These are phyloP conservation scores for Dicorynia guianensis DNA, from an alignment of 306 rosid genomes.

Conservation along the genomic window DNA sequence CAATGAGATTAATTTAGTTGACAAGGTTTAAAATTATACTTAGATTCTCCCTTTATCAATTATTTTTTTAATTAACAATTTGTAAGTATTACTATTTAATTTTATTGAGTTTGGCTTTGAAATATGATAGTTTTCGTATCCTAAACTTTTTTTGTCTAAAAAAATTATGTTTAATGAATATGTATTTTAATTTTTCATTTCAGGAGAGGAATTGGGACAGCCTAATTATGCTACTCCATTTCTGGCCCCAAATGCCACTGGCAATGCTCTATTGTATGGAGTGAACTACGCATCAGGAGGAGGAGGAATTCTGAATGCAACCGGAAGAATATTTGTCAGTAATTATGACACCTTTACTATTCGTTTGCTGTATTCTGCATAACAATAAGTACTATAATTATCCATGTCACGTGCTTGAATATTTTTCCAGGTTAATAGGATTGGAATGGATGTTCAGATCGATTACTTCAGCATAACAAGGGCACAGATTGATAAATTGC, in stretches of 20 bases:
- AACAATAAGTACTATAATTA: neutral
- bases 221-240: conserved; percentile 78
- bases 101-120: too few species aligned
- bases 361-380: neutral
- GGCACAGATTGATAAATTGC: conserved; percentile 65
- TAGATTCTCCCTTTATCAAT: too few species aligned
- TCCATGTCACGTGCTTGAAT: conserved; percentile 13
- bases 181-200: neutral
- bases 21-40: too few species aligned
- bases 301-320: conserved; percentile 92
- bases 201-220: conserved; percentile 88
- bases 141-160: too few species aligned
- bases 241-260: conserved; percentile 80
- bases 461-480: conserved; percentile 86
- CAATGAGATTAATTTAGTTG: too few species aligned
- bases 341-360: neutral
- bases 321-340: conserved; percentile 93
- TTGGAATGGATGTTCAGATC: conserved; percentile 90
- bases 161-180: neutral
- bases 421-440: conserved; percentile 70
- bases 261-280: conserved; percentile 67
- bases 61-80: too few species aligned
- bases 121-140: too few species aligned
- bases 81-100: too few species aligned
- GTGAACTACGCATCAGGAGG: conserved; percentile 99